Evolutionary conservation across 495 filamentous ascomycete genomes (phyloP), one percentile per base, ranked within the genome.

Genomic region (Penicillium longicatenatum): DNA sequence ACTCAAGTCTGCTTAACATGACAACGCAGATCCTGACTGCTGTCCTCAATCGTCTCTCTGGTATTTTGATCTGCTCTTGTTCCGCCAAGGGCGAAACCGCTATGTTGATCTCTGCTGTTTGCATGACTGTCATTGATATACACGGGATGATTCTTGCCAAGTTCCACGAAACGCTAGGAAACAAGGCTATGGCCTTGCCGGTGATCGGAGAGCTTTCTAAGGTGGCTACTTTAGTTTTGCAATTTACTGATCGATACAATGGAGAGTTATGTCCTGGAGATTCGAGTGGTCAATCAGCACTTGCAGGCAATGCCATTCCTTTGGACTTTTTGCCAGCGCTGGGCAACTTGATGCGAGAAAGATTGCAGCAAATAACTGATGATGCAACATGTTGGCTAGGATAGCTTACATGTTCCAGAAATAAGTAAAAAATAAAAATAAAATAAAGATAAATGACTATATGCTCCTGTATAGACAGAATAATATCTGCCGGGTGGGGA

Each of bases 21-120:
- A 30, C 47, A 33, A 19, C 47, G 14, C 47, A 50, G 24, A 50
- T 26, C 11, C 19, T 50, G 9, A 30, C 47, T 4, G 8, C 11
- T 6, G 53, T 48, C 0, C 54, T 66, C 9, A 41, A 31, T 8
- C 63, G 60, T 5, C 46, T 66, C 19, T 60, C 53, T 5, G 54
- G 22, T 1, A 63, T 66, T 39, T 20, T 63, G 37, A 50, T 58
- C 8, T 66, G 63, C 22, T 54, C 60, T 24, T 66, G 63, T 12
- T 60, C 60, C 1, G 47, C 46, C 41, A 50, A 50, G 12, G 41
- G 45, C 16, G 55, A 66, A n/a, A 52, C 59, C 8, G 60, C 43
- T 7, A 54, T 63, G 16, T 20, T 60, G 16, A 35, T 63, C 9
- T 52, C 53, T 37, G 53, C 63, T 5, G 50, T 58, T 3, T 66